Evolutionary conservation across 192 early-diverging fungal species (phyloP), one percentile per base, ranked within the genome.

Genomic region (Linnemannia exigua): DNA sequence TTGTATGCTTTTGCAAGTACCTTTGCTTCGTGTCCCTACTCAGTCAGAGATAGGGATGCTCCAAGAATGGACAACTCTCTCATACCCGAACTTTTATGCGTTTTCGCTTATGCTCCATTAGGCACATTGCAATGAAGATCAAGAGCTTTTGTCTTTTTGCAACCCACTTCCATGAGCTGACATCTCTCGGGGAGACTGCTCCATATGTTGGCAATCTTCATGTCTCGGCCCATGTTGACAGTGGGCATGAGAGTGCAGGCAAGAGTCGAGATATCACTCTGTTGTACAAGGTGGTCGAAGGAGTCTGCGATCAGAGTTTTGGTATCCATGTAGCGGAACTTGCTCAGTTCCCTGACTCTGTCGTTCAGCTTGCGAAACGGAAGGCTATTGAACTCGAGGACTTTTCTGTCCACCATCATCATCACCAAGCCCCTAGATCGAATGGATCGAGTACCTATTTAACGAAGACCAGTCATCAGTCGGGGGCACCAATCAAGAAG

Each of bases 91-190:
- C 33, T 31, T 68, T 5, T 19, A 48, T 1, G 0, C 28, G n/a
- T n/a, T 50, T 50, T 33, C 36, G 31, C 15, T 20, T 67, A 58
- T 90, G 72, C 58, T 46, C 66, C 73, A 79, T 76, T 82, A 95
- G 95, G 75, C 91, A 95, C 79, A 95, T 97, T 68, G 90, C 94
- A 0, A 92, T 89, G 14, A 58, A 92, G 36, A 90, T 96, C 51
- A 79, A 89, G 50, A 90, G 96, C 79, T 96, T 95, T 76, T 94
- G 95, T 58, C 81, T 98, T 28, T 98, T 99, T 90, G 98, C 98
- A 22, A 99, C 98, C 1, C 98, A 99, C 89, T 99, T 99, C 81
- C 98, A 99, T 76, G 98, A 99, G 80, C 89, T 99, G 16, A 99
- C 98, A 0, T 93, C 92, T 19, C 89, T 99, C 3, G 91, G 91